Evolutionary conservation across 2,329 filamentous ascomycete species (phyloP), one percentile per base, ranked within the genome.

Genomic region (Xylariaceae sp.): DNA sequence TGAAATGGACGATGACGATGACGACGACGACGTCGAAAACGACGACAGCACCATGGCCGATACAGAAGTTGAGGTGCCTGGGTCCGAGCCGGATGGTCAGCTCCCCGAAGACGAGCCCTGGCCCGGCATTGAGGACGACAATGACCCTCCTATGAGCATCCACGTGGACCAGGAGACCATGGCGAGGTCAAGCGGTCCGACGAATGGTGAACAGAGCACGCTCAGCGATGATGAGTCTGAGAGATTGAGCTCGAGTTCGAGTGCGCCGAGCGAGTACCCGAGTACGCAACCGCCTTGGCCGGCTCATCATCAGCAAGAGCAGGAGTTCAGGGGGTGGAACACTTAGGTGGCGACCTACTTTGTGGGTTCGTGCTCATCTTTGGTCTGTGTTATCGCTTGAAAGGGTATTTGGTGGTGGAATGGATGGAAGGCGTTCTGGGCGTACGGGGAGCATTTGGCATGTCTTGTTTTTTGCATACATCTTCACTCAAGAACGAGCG

Each of bases 81-180:
- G 66, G 15, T 73, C 64, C 37, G 72, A 57, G 66, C 72, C 71
- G 15, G 70, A 74, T 11, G 66, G 66, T 8, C 67, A 68, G 30
- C 56, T 70, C 60, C 65, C 50, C 0, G 81, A 84, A 66, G 83
- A 85, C 61, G 79, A 84, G 60, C 77, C 77, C 1, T 83, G 82
- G 80, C 79, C 77, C 0, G 82, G 82, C 7, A 81, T 85, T 53
- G 81, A 84, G 62, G 82, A 83, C 54, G 82, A 85, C 65, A 83
- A 84, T 58, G 78, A 83, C 51, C 80, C 80, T 35, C 58, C 56
- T 30, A 64, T 70, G 50, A 59, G 63, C 54, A 66, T 71, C 17
- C 65, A 68, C 52, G 49, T 64, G 17, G 69, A 69, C 39, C 66
- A 66, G 10, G 69, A 69, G 51, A 69, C 62, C 23, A 69, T 71